Percentiles rank a stretch among this genome's conserved stretches.
These are phyloP conservation scores for Russula lepida DNA, from an alignment of 768 basidiomycete genomes.

Conservation along the genomic window DNA sequence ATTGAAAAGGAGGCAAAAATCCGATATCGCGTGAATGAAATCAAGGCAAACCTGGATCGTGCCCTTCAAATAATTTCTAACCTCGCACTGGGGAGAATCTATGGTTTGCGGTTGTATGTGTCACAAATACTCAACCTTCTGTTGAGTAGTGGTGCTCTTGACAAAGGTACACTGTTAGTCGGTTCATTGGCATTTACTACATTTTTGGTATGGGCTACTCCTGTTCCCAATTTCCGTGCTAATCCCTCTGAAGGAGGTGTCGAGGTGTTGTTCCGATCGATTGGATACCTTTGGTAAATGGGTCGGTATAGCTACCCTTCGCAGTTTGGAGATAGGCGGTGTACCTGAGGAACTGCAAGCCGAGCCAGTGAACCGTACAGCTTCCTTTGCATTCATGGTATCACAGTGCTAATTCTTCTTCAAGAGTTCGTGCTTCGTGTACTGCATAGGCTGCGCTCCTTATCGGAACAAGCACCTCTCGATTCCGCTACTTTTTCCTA, in stretches of 20 bases:
- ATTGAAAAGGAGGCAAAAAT: conserved; percentile 69
- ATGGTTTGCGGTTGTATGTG: conserved; percentile 50
- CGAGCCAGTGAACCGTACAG: conserved; percentile 60
- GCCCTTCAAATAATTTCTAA: conserved; percentile 65
- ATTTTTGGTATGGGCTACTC: conserved; percentile 52
- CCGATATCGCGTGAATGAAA: conserved; percentile 46
- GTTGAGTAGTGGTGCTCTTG: conserved; percentile 51
- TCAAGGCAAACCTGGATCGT: conserved; percentile 51
- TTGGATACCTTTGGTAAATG: conserved; percentile 59
- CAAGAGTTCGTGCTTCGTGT: conserved; percentile 76
- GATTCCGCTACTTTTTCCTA: conserved; percentile 85
- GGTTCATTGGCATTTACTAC: conserved; percentile 59
- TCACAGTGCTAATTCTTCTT: background rate
- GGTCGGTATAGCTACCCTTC: conserved; percentile 77
- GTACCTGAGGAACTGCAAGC: conserved; percentile 66
- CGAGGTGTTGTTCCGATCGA: conserved; percentile 64
- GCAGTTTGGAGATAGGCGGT: conserved; percentile 54
- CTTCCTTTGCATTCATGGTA: background rate
- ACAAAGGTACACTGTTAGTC: conserved; percentile 52
- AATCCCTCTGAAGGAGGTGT: conserved; percentile 44
- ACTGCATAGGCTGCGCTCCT: conserved; percentile 70
- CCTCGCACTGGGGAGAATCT: conserved; percentile 42
- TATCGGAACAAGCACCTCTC: conserved; percentile 75
- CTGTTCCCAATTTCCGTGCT: background rate
- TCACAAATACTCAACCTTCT: conserved; percentile 51